Conservation (phyloP, 2,329 filamentous ascomycete species). For the Beauveria australis region DNA sequence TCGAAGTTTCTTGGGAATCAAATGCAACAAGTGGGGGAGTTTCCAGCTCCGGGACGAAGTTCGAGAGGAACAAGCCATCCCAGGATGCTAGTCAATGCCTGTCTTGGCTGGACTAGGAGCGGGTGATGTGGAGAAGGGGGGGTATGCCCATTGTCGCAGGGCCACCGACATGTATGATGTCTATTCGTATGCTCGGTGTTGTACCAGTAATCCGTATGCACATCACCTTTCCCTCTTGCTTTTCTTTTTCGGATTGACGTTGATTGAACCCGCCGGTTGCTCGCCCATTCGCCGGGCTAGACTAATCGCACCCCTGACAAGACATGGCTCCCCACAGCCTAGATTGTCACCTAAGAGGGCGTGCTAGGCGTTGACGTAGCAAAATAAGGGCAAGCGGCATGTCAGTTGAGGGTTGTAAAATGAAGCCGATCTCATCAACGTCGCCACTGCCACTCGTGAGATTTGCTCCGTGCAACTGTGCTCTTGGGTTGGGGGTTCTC, state of each 20-base stretch:
- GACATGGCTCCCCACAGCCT: neutral
- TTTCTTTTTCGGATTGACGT: neutral
- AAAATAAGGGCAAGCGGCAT: neutral
- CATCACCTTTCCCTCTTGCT: neutral
- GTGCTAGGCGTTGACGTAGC: conserved; percentile 1
- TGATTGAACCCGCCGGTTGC: neutral
- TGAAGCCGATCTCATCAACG: conserved; percentile 5
- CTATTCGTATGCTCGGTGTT: neutral
- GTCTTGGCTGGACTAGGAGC: neutral
- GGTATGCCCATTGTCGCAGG: neutral
- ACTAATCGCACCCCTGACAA: neutral
- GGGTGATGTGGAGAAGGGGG: neutral
- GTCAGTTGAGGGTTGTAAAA: neutral
- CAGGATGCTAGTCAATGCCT: neutral
- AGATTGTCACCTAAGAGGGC: neutral
- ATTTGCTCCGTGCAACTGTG: neutral
- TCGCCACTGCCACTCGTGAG: neutral
- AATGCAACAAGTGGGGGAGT: conserved; percentile 1
- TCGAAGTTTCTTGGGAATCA: conserved; percentile 7
- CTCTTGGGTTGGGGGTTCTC: neutral
- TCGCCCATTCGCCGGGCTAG: neutral
- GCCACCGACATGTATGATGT: conserved; percentile 1
- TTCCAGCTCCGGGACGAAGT: neutral
- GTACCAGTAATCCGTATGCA: neutral
- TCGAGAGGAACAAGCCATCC: neutral